Evolutionary conservation across 164 flowering plant species (phyloP).

Genomic region (Berberis vulgaris): DNA sequence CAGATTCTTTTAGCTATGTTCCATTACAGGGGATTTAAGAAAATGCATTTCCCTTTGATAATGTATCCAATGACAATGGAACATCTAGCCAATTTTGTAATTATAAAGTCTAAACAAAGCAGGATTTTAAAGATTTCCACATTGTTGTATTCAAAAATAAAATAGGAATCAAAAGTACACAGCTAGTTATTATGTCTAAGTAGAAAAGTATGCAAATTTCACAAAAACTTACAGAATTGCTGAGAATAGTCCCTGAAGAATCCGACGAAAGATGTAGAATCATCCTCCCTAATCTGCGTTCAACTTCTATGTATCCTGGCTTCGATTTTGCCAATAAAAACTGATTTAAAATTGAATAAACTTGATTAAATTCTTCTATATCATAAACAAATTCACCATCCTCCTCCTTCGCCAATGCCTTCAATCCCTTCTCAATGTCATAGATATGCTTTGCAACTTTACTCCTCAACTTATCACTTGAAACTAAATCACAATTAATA

Average conservation of each 20-base stretch:
- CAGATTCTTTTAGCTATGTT: no score
- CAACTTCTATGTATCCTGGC: slow-evolving; percentile 1
- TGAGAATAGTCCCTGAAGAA: neutral
- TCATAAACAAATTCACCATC: neutral
- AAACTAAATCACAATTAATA: neutral
- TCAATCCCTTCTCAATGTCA: slow-evolving; percentile 6
- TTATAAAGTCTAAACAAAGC: neutral
- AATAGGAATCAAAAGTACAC: neutral
- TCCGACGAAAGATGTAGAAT: slow-evolving; percentile 3
- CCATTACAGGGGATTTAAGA: neutral
- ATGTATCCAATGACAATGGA: no score
- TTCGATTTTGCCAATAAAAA: neutral
- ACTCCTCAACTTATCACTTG: neutral
- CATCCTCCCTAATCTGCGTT: slow-evolving; percentile 2
- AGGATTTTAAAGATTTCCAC: neutral
- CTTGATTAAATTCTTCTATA: slow-evolving; percentile 4
- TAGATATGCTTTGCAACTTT: slow-evolving; percentile 6
- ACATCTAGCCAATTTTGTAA: neutral
- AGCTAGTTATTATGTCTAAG: neutral
- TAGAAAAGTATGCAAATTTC: neutral
- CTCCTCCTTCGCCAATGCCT: slow-evolving; percentile 3
- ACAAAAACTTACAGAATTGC: slow-evolving; percentile 1
- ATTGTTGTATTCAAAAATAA: neutral
- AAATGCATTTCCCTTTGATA: neutral
- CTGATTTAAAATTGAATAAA: slow-evolving; percentile 7